Percentiles rank a stretch among this genome's conserved stretches.
Conservation (phyloP, 2,329 filamentous ascomycete species). For the Niveomyces coronatus region DNA sequence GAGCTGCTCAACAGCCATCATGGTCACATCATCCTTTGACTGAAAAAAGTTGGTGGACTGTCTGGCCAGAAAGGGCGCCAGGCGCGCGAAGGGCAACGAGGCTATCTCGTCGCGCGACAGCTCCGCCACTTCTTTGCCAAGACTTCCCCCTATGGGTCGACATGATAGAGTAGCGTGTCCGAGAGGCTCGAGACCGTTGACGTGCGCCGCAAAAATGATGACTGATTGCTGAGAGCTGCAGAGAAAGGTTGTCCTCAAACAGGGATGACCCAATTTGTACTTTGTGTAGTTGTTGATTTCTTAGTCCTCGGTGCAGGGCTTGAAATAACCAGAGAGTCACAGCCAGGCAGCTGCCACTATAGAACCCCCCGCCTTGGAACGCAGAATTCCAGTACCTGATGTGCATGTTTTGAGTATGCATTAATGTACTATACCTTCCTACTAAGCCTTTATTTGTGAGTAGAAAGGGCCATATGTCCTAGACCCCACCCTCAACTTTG, state of each 20-base stretch:
- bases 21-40: conserved; percentile 14
- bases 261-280: conserved; percentile 16
- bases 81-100: neutral
- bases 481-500: too few relatives aligned
- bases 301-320: conserved; percentile 1
- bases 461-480: too few relatives aligned
- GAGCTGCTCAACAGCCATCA: conserved; percentile 18
- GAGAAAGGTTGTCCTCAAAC: too few relatives aligned
- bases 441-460: too few relatives aligned
- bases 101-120: neutral
- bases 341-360: conserved; percentile 10
- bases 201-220: too few relatives aligned
- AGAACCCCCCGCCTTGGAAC: conserved; percentile 9
- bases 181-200: too few relatives aligned
- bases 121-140: neutral
- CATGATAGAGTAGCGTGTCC: neutral
- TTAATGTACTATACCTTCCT: too few relatives aligned
- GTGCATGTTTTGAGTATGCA: neutral
- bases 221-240: too few relatives aligned
- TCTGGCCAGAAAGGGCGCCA: neutral
- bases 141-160: neutral
- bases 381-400: conserved; percentile 14
- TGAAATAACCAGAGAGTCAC: conserved; percentile 13
- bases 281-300: conserved; percentile 16
- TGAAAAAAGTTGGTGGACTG: neutral